Evolutionary conservation across 306 rosid genomes (phyloP), one percentile per base, ranked within the genome.

Genomic region (Castanea crenata): DNA sequence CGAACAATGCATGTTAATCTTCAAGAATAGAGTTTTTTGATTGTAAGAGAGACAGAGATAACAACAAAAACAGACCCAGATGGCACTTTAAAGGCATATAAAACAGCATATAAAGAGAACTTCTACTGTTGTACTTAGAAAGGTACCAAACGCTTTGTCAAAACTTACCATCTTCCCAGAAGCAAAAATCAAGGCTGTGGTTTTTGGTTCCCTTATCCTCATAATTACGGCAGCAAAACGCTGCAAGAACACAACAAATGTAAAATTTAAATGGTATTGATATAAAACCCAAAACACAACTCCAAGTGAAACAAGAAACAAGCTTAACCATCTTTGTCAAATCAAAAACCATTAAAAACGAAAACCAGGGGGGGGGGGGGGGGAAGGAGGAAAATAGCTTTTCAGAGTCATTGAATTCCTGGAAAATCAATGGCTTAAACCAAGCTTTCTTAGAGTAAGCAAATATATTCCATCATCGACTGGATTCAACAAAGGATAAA

Each of bases 141-240:
- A 4, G 13, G 58, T n/a, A 46, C 76, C 54, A 44, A 64, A 56
- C 23, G 29, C 31, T 34, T 31, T 55, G 57, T 69, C 31, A 57
- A 49, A 76, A 69, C 86, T 85, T 89, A 95, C 97, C 99, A 95
- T 95, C 83, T 95, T 95, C 64, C 97, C 98, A 70, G 98, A 95
- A 18, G 98, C 99, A 87, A 95, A 95, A 57, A 95, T 95, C 82
- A 95, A 85, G 0, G 98, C 98, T 32, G 98, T 93, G 51, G 99
- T 93, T 85, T 93, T 95, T 4, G 99, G 99, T n/a, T 93, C 98
- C 83, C 99, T 90, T 74, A 95, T 95, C 88, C 96, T 91, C 99
- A 95, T 95, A 56, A 93, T 95, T 75, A 95, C 99, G 31, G 99
- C 99, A 67, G 97, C 98, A 83, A 93, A 93, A 78, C 99, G 99